These are phyloP conservation scores for Thelephora aurantiotincta DNA, from an alignment of 768 basidiomycete genomes.

Conservation along the genomic window DNA sequence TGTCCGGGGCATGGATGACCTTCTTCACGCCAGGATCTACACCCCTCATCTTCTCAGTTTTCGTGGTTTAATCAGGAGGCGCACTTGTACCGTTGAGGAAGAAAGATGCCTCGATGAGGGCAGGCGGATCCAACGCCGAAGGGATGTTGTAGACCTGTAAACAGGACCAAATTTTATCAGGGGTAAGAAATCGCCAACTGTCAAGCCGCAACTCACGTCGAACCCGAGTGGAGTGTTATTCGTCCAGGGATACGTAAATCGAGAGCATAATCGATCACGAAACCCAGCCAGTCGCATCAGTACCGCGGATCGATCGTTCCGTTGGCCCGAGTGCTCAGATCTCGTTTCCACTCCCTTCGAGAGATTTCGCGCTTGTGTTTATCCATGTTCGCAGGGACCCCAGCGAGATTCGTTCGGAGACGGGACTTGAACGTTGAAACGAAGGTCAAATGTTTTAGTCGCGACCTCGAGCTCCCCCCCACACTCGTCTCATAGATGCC, in stretches of 20 bases:
- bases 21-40: slow-evolving; percentile 2
- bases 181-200: not conserved
- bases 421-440: not conserved
- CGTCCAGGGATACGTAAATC: slow-evolving; percentile 63
- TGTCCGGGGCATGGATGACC: slow-evolving; percentile 2
- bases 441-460: not conserved
- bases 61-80: not conserved
- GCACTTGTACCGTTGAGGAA: slow-evolving; percentile 46
- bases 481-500: not conserved
- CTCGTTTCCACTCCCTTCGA: slow-evolving; percentile 23
- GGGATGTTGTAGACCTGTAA: slow-evolving; percentile 15
- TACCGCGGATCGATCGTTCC: slow-evolving; percentile 29
- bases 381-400: not conserved
- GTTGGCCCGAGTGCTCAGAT: slow-evolving; percentile 32
- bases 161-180: not conserved
- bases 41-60: not conserved
- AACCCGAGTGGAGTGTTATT: slow-evolving; percentile 1
- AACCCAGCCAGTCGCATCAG: slow-evolving; percentile 42
- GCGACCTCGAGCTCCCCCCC: not conserved
- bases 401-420: not conserved
- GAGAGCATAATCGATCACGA: slow-evolving; percentile 56
- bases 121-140: slow-evolving; percentile 29
- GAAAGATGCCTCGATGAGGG: slow-evolving; percentile 31
- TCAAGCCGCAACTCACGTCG: slow-evolving; percentile 6
- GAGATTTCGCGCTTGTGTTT: not conserved